Evolutionary conservation across 192 early-diverging fungal species (phyloP).

Genomic region (Backusella mclennaniae): DNA sequence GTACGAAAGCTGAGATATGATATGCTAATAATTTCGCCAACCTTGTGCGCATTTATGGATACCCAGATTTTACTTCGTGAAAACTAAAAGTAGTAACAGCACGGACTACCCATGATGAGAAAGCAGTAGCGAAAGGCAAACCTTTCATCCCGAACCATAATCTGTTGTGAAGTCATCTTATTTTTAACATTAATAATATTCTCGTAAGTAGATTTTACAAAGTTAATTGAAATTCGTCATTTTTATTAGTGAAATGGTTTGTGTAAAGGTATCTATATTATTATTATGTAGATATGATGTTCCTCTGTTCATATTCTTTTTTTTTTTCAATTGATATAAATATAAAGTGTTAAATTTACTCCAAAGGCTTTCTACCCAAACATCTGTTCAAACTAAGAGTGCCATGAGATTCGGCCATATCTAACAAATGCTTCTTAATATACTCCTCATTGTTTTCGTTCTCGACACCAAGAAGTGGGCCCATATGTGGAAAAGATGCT

Average conservation of each 20-base stretch:
- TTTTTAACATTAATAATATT: not conserved
- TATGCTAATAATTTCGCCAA: not conserved
- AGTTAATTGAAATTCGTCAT: no score
- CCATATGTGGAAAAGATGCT: not conserved
- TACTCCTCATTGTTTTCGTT: not conserved
- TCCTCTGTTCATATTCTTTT: not conserved
- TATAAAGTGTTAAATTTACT: not conserved
- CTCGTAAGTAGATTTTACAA: no score
- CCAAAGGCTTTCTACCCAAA: not conserved
- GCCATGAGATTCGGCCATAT: not conserved
- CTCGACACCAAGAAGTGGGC: not conserved
- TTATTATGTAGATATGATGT: not conserved
- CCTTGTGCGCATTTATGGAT: no score
- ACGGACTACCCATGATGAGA: not conserved
- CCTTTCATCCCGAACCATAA: not conserved
- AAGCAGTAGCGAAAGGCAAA: not conserved
- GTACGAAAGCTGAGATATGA: not conserved
- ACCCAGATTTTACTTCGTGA: not conserved
- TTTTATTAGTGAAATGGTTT: not conserved
- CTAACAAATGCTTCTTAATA: not conserved
- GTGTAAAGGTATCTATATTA: not conserved
- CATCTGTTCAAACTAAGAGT: not conserved
- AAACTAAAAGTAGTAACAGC: not conserved
- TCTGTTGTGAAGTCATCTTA: not conserved
- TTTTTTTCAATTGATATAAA: no score